Conservation (phyloP, 2,329 filamentous ascomycete genomes). For the Scedosporium dehoogii region DNA sequence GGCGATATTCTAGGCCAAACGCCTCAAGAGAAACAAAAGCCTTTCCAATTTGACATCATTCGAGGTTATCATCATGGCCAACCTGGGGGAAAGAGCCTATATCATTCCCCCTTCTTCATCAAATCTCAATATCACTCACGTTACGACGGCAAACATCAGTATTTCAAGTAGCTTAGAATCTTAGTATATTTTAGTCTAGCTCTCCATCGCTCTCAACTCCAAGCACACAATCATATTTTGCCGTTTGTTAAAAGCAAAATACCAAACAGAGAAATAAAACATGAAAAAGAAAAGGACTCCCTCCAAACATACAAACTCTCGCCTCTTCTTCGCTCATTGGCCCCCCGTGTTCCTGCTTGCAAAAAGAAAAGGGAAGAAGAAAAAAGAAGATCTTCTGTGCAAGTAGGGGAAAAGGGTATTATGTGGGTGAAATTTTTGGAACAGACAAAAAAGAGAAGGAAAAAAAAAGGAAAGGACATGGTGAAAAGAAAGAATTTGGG, state of each 20-base stretch:
- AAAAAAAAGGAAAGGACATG: neutral
- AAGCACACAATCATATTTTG: neutral
- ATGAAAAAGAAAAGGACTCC: neutral
- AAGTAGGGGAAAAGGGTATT: neutral
- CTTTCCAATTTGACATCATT: too few species aligned
- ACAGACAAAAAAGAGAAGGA: neutral
- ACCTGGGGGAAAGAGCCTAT: too few species aligned
- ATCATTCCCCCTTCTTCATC: too few species aligned
- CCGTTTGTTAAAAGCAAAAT: neutral
- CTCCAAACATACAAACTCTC: neutral
- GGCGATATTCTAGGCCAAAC: neutral
- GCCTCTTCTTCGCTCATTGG: neutral
- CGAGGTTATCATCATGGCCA: too few species aligned
- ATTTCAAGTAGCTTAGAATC: neutral
- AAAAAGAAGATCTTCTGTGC: neutral
- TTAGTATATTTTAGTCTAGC: constrained; percentile 2
- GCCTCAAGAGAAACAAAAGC: too few species aligned
- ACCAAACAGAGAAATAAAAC: neutral
- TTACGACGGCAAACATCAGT: neutral
- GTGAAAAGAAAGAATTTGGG: neutral
- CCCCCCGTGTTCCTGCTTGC: neutral
- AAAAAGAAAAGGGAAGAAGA: neutral
- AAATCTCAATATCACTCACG: too few species aligned
- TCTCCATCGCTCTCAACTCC: constrained; percentile 1
- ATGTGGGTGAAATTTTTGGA: constrained; percentile 2